A percentile compares a stretch with the other conserved stretches of the same genome.
Evolutionary conservation across 768 basidiomycete genomes (phyloP).

Genomic region (Gelatoporia subvermispora): DNA sequence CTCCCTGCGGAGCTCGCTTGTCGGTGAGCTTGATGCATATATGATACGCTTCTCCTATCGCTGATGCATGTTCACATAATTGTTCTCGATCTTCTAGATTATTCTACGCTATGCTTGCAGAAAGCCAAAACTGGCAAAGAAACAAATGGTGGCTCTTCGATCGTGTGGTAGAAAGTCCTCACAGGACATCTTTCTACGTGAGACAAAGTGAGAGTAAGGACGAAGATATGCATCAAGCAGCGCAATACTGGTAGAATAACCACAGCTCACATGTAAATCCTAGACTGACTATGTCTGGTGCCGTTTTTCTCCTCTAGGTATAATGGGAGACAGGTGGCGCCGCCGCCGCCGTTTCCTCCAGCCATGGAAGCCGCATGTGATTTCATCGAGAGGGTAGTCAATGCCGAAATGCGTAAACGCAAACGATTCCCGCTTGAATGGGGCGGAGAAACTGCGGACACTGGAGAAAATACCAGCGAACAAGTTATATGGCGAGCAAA

Average conservation of each 20-base stretch:
- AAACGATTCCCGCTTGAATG: constrained; percentile 64
- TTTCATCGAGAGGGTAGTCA: constrained; percentile 66
- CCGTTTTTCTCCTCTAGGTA: constrained; percentile 55
- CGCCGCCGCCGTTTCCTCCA: constrained; percentile 53
- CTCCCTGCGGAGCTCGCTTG: constrained; percentile 75
- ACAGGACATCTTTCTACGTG: constrained; percentile 75
- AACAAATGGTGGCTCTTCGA: constrained; percentile 88
- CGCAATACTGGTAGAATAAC: constrained; percentile 78
- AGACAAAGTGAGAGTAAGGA: constrained; percentile 42
- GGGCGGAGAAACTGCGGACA: constrained; percentile 29
- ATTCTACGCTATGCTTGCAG: constrained; percentile 67
- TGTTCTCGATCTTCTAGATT: constrained; percentile 29
- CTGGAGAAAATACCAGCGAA: constrained; percentile 9
- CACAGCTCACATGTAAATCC: too few species aligned
- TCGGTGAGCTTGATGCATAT: constrained; percentile 12
- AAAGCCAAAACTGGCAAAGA: constrained; percentile 57
- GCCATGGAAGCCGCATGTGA: constrained; percentile 78
- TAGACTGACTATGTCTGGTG: neutral
- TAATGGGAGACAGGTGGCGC: constrained; percentile 61
- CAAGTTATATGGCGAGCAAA: constrained; percentile 64
- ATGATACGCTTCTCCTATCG: neutral
- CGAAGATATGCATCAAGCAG: constrained; percentile 63
- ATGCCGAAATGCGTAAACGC: constrained; percentile 61
- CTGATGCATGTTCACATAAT: neutral
- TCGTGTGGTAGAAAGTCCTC: constrained; percentile 76